Percentiles rank a stretch among this genome's conserved stretches.
phyloP scores from a whole-genome alignment of 176 grass and related monocot species.

The Zoysia pacifica region DNA sequence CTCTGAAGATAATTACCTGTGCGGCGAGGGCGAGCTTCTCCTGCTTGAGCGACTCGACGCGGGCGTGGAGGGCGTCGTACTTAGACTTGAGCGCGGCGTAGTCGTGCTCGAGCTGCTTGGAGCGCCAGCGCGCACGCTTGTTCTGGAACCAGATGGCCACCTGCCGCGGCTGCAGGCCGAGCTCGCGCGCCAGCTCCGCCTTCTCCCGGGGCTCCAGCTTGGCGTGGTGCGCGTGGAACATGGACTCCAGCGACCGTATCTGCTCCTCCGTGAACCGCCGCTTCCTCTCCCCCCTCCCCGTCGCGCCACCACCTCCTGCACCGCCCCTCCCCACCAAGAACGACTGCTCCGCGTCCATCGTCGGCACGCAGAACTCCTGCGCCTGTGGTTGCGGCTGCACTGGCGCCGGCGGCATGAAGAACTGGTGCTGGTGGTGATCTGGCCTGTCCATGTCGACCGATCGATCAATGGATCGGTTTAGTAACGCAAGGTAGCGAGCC shows the following conservation, averaged over 20 bases:
- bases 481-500: not conserved
- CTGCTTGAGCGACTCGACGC: slow-evolving; percentile 59
- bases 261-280: slow-evolving; percentile 79
- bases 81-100: slow-evolving; percentile 54
- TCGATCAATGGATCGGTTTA: not conserved
- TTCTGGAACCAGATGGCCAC: slow-evolving; percentile 99
- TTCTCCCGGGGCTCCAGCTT: slow-evolving; percentile 95
- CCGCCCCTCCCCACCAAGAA: slow-evolving; percentile 5
- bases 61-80: slow-evolving; percentile 61
- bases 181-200: slow-evolving; percentile 73
- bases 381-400: not conserved
- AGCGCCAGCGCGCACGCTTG: slow-evolving; percentile 91
- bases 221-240: slow-evolving; percentile 72
- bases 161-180: slow-evolving; percentile 92
- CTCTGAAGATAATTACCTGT: slow-evolving; percentile 39
- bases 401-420: slow-evolving; percentile 28
- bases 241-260: slow-evolving; percentile 84
- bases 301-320: not conserved
- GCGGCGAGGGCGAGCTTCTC: slow-evolving; percentile 65
- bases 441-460: slow-evolving; percentile 34
- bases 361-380: slow-evolving; percentile 36
- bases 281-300: slow-evolving; percentile 55
- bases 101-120: slow-evolving; percentile 95
- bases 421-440: slow-evolving; percentile 31
- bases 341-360: slow-evolving; percentile 16